These are phyloP conservation scores for Xylariaceae sp. DNA, from an alignment of 2,329 filamentous ascomycete genomes.

Conservation along the genomic window DNA sequence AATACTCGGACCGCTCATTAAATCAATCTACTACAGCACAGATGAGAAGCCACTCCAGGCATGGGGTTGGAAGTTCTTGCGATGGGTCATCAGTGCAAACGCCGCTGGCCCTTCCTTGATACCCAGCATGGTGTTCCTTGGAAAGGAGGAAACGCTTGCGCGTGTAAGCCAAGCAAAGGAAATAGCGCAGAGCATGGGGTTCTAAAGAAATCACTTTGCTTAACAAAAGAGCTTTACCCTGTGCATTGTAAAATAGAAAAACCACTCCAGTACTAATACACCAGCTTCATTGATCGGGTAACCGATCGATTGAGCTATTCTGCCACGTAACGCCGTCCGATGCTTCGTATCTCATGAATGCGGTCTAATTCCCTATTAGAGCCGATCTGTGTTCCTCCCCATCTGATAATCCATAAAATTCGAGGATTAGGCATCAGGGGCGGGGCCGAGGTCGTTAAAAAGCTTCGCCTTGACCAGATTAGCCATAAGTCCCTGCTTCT, in stretches of 20 bases:
- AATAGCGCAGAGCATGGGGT: slow-evolving; percentile 14
- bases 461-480: slow-evolving; percentile 31
- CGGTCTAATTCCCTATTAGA: neutral
- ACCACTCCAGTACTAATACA: slow-evolving; percentile 20
- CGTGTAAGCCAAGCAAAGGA: slow-evolving; percentile 22
- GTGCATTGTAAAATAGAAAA: slow-evolving; percentile 7
- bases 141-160: slow-evolving; percentile 25
- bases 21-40: slow-evolving; percentile 17
- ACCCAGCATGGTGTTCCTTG: slow-evolving; percentile 26
- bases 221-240: too few species aligned
- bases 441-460: slow-evolving; percentile 28
- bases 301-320: slow-evolving; percentile 4
- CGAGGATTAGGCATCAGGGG: neutral
- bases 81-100: slow-evolving; percentile 28
- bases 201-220: neutral
- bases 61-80: slow-evolving; percentile 29
- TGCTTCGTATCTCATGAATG: slow-evolving; percentile 28
- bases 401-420: slow-evolving; percentile 2
- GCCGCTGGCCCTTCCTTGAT: slow-evolving; percentile 24
- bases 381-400: neutral
- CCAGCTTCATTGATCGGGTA: slow-evolving; percentile 8
- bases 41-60: slow-evolving; percentile 3
- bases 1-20: slow-evolving; percentile 20
- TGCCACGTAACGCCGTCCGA: slow-evolving; percentile 29
- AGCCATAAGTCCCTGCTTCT: slow-evolving; percentile 32